Conservation (phyloP, 208 protist genomes). For the Herpetomonas samuelpessoai region DNA sequence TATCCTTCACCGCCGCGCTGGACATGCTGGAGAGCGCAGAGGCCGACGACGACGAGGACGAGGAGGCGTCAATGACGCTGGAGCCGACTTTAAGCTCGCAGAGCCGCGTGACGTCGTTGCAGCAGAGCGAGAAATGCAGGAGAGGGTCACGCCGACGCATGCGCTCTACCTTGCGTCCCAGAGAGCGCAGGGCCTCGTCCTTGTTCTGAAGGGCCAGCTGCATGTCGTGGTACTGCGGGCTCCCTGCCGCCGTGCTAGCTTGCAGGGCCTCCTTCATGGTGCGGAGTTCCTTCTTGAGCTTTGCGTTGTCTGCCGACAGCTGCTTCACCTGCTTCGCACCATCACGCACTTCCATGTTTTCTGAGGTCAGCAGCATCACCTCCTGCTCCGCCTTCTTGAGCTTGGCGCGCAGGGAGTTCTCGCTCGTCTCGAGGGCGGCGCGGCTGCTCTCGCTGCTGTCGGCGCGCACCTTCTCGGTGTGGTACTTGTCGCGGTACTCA, state of each 20-base stretch:
- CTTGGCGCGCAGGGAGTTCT: slow-evolving; percentile 52
- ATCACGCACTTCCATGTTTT: slow-evolving; percentile 84
- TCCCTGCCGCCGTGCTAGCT: slow-evolving; percentile 23
- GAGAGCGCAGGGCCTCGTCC: slow-evolving; percentile 63
- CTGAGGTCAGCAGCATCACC: slow-evolving; percentile 80
- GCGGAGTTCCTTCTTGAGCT: slow-evolving; percentile 37
- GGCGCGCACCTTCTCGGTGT: slow-evolving; percentile 25
- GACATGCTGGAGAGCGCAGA: background rate
- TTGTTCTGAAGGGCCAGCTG: slow-evolving; percentile 48
- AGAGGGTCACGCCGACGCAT: slow-evolving; percentile 74
- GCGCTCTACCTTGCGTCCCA: slow-evolving; percentile 84
- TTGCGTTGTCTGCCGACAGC: slow-evolving; percentile 36
- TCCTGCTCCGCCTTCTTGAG: slow-evolving; percentile 75
- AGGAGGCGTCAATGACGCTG: background rate
- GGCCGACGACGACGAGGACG: background rate
- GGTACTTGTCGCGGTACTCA: slow-evolving; percentile 70
- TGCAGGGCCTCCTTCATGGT: slow-evolving; percentile 22
- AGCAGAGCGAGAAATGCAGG: slow-evolving; percentile 79
- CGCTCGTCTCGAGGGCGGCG: slow-evolving; percentile 24
- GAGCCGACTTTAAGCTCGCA: slow-evolving; percentile 18
- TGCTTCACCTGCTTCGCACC: slow-evolving; percentile 48
- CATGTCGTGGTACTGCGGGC: slow-evolving; percentile 31
- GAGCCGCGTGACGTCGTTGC: slow-evolving; percentile 63
- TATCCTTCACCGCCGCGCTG: background rate
- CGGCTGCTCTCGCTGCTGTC: slow-evolving; percentile 34